Conservation (phyloP, 2,329 filamentous ascomycete species). For the Coniochaeta sp. region DNA sequence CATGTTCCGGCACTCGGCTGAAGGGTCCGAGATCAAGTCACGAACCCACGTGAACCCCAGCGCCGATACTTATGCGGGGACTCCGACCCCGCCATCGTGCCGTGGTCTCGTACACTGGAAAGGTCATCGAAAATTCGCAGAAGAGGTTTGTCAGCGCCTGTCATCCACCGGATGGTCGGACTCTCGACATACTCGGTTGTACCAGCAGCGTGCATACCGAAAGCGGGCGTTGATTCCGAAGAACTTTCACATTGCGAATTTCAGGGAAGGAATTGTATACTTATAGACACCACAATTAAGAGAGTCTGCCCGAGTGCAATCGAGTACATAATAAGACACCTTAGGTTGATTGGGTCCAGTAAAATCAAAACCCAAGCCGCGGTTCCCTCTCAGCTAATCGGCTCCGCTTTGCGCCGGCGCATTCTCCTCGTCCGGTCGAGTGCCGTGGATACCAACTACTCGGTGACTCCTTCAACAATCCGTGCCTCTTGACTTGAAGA, state of each 20-base stretch:
- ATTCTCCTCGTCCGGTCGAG: neutral
- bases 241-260: no score
- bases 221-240: no score
- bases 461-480: neutral
- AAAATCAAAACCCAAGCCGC: neutral
- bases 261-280: no score
- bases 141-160: slow-evolving; percentile 6
- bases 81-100: neutral
- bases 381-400: neutral
- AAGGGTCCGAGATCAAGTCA: neutral
- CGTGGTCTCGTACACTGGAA: neutral
- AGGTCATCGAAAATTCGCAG: neutral
- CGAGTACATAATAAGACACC: no score
- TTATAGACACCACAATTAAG: no score
- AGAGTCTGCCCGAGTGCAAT: no score
- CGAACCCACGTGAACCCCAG: neutral
- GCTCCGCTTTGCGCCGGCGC: slow-evolving; percentile 1
- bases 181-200: neutral
- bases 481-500: neutral
- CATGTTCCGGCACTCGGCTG: neutral
- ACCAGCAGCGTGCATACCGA: no score
- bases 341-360: neutral
- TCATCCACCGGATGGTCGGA: neutral
- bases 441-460: neutral
- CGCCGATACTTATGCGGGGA: neutral